These are phyloP conservation scores for Arthrobotrys entomopaga DNA, from an alignment of 2,329 filamentous ascomycete genomes.

Conservation along the genomic window DNA sequence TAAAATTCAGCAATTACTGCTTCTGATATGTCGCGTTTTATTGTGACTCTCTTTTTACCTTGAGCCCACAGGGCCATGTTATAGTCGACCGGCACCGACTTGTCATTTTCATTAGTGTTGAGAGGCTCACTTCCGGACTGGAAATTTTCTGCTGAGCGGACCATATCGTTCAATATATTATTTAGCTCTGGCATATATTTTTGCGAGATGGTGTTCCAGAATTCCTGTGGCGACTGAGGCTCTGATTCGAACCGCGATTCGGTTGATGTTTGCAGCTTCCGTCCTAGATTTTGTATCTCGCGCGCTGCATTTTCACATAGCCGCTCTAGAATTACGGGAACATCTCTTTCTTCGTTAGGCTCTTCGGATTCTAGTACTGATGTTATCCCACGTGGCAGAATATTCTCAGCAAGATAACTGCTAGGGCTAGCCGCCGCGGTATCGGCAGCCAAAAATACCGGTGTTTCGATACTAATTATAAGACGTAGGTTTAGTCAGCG, in stretches of 20 bases:
- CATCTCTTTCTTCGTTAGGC: not conserved
- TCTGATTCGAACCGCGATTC: not conserved
- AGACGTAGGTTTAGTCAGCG: too few relatives aligned
- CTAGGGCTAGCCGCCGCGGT: too few relatives aligned
- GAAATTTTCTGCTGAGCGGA: not conserved
- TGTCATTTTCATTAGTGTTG: not conserved
- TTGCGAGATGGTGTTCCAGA: not conserved
- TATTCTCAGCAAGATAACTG: too few relatives aligned
- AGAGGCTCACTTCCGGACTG: not conserved
- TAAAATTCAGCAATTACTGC: constrained; percentile 1
- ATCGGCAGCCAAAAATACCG: too few relatives aligned
- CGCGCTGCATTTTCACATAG: not conserved
- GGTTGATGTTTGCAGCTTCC: not conserved
- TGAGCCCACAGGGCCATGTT: not conserved
- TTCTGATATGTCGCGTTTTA: not conserved
- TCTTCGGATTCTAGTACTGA: too few relatives aligned
- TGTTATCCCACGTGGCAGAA: too few relatives aligned
- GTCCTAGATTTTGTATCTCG: not conserved
- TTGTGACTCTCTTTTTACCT: not conserved
- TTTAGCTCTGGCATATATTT: not conserved
- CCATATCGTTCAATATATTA: not conserved
- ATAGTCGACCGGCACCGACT: not conserved
- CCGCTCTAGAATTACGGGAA: constrained; percentile 1
- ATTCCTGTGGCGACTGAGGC: not conserved
- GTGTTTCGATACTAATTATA: too few relatives aligned